Percentiles rank a stretch among this genome's conserved stretches.
These are phyloP conservation scores for Ophiostoma pallidulum DNA, from an alignment of 2,329 filamentous ascomycete species.

Conservation along the genomic window DNA sequence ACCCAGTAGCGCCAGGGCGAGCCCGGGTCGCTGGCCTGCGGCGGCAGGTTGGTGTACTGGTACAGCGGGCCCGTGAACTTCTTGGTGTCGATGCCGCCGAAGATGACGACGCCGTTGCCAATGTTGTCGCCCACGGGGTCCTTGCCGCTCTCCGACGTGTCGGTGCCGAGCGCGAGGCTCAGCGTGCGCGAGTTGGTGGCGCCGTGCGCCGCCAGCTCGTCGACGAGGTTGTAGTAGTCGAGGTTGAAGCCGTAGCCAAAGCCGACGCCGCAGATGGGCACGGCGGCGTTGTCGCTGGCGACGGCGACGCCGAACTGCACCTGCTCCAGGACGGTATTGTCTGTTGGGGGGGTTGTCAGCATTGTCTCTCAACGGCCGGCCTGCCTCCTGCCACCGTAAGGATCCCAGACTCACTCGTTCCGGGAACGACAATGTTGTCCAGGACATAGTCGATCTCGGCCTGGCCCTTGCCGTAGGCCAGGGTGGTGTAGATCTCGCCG, in stretches of 20 bases:
- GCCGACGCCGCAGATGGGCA: conserved; percentile 61
- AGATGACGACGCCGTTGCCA: conserved; percentile 26
- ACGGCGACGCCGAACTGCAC: conserved; percentile 53
- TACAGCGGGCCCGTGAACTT: conserved; percentile 32
- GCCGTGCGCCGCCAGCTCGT: conserved; percentile 35
- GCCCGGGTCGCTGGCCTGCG: conserved; percentile 18
- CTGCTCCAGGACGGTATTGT: conserved; percentile 30
- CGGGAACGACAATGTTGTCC: conserved; percentile 28
- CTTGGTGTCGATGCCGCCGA: conserved; percentile 37
- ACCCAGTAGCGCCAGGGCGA: conserved; percentile 31
- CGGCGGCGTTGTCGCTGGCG: conserved; percentile 31
- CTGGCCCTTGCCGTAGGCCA: conserved; percentile 37
- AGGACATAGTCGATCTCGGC: conserved; percentile 33
- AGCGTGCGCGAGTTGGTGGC: conserved; percentile 33
- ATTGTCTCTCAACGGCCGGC: too few species aligned
- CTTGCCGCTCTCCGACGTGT: conserved; percentile 11
- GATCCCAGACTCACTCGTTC: conserved; percentile 15
- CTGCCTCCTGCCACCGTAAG: too few species aligned
- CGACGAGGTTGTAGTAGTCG: conserved; percentile 36
- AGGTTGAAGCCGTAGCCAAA: conserved; percentile 37
- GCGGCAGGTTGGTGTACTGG: conserved; percentile 22
- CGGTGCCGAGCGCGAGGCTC: conserved; percentile 25
- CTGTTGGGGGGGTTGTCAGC: too few species aligned
- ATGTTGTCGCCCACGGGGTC: conserved; percentile 12
- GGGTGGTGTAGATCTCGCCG: conserved; percentile 22